A percentile compares a stretch with the other conserved stretches of the same genome.
These are phyloP conservation scores for Plasmodium vinckei DNA, from an alignment of 169 alveolate genomes.

Conservation along the genomic window DNA sequence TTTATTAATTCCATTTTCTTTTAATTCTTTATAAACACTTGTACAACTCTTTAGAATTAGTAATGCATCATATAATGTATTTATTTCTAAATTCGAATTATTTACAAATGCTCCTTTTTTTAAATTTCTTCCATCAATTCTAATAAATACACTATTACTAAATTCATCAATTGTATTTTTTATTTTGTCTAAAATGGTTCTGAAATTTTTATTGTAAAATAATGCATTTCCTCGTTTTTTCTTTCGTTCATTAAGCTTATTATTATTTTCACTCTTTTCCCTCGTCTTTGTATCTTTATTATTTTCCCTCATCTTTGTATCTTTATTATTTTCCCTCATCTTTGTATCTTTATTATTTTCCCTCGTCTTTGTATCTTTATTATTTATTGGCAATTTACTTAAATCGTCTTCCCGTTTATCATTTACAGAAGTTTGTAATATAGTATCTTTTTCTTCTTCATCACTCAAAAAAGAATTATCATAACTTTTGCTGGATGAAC, in stretches of 20 bases:
- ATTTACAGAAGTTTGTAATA: not conserved
- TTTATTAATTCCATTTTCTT: slow-evolving; percentile 6
- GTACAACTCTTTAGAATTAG: slow-evolving; percentile 54
- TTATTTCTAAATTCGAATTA: slow-evolving; percentile 33
- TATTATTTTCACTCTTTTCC: too few species aligned
- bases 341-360: too few species aligned
- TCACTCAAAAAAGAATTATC: not conserved
- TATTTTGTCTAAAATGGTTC: slow-evolving; percentile 34
- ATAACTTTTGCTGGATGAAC: not conserved
- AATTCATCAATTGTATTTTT: slow-evolving; percentile 17
- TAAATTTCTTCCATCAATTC: slow-evolving; percentile 37
- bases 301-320: too few species aligned
- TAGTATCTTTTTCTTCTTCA: not conserved
- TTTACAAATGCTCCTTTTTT: slow-evolving; percentile 48
- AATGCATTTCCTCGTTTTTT: not conserved
- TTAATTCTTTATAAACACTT: slow-evolving; percentile 39
- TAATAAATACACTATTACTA: slow-evolving; percentile 44
- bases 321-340: too few species aligned
- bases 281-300: not conserved
- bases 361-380: not conserved
- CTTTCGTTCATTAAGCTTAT: not conserved
- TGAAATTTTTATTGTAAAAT: slow-evolving; percentile 28
- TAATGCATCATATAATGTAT: slow-evolving; percentile 58
- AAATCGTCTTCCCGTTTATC: not conserved
- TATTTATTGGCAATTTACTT: not conserved